phyloP scores from a whole-genome alignment of 768 basidiomycete genomes.

The Tricholoma bakamatsutake region DNA sequence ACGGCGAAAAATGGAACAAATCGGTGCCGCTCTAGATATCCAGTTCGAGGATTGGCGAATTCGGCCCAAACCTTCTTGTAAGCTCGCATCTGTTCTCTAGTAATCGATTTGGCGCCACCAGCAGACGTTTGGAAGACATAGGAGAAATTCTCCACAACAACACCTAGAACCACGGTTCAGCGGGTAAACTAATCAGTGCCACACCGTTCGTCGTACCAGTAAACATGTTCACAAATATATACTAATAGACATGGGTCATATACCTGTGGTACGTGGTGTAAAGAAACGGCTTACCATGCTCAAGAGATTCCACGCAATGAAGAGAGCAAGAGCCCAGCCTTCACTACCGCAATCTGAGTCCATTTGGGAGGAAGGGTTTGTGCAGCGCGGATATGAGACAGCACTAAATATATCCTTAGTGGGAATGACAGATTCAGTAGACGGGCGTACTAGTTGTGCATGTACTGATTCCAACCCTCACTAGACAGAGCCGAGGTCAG shows the following conservation, averaged over 20 bases:
- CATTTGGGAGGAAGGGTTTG: slow-evolving; percentile 39
- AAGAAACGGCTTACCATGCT: slow-evolving; percentile 68
- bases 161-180: slow-evolving; percentile 40
- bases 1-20: slow-evolving; percentile 83
- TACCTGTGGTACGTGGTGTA: not conserved
- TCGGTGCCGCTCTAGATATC: slow-evolving; percentile 62
- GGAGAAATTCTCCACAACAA: slow-evolving; percentile 92
- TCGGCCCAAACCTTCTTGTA: slow-evolving; percentile 95
- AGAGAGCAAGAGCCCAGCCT: slow-evolving; percentile 78
- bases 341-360: slow-evolving; percentile 87
- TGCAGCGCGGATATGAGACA: slow-evolving; percentile 75
- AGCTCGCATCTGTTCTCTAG: slow-evolving; percentile 84
- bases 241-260: slow-evolving; percentile 39
- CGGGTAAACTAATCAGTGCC: not conserved
- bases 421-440: not conserved
- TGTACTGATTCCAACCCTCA: slow-evolving; percentile 95
- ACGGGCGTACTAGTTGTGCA: slow-evolving; percentile 85
- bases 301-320: slow-evolving; percentile 92
- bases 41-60: slow-evolving; percentile 73
- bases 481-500: slow-evolving; percentile 31
- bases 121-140: slow-evolving; percentile 89
- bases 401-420: slow-evolving; percentile 42
- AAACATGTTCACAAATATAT: slow-evolving; percentile 95
- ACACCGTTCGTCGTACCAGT: slow-evolving; percentile 48
- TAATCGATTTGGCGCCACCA: slow-evolving; percentile 74